Conservation (phyloP, 805 yeast genomes). For the Candida parachauliodes region DNA sequence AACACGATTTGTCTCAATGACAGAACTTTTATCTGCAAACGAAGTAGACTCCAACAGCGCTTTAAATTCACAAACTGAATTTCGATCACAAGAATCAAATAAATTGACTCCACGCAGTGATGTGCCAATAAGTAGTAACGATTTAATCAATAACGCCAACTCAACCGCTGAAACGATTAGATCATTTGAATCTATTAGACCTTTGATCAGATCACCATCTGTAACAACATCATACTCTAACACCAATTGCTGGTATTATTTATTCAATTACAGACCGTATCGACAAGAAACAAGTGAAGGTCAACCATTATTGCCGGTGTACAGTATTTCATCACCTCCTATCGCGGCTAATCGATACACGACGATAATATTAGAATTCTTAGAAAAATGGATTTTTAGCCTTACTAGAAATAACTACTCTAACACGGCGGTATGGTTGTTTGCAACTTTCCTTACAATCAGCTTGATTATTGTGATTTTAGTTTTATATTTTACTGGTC, state of each 20-base stretch:
- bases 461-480: slow-evolving; percentile 7
- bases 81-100: background rate
- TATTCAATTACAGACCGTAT: background rate
- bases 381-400: slow-evolving; percentile 8
- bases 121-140: background rate
- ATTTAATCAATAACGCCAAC: background rate
- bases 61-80: background rate
- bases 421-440: slow-evolving; percentile 1
- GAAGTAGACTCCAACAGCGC: background rate
- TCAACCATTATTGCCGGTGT: slow-evolving; percentile 4
- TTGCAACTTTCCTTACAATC: slow-evolving; percentile 9
- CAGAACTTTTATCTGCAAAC: background rate
- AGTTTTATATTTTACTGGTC: slow-evolving; percentile 15
- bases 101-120: background rate
- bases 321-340: background rate
- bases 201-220: slow-evolving; percentile 4
- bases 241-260: background rate
- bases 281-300: background rate
- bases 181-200: slow-evolving; percentile 5
- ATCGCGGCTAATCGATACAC: background rate
- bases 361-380: background rate
- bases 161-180: slow-evolving; percentile 1
- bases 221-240: background rate
- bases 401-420: slow-evolving; percentile 6
- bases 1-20: background rate